Conservation (phyloP, 2,329 filamentous ascomycete genomes). For the Sphaerostilbella broomeana region DNA sequence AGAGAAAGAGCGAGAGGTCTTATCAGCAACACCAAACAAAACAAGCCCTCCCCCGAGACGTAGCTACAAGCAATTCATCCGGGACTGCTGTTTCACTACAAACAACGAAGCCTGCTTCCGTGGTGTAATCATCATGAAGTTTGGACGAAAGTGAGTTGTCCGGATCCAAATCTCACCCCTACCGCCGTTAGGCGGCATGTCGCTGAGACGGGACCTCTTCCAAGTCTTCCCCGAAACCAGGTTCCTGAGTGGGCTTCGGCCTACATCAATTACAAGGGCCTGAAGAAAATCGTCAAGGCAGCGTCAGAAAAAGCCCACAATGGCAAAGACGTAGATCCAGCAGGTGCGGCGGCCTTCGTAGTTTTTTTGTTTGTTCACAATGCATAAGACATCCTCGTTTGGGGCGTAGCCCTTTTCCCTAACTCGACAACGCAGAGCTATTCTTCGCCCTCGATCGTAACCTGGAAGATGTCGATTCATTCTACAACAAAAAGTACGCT, state of each 20-base stretch:
- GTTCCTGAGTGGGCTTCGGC: conserved; percentile 79
- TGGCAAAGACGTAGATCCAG: conserved; percentile 76
- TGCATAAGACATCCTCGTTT: conserved; percentile 3
- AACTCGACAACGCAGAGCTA: conserved; percentile 61
- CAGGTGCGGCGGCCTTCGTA: conserved; percentile 59
- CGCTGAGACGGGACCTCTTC: conserved; percentile 14
- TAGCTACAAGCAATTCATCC: too few species aligned
- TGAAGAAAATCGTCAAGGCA: conserved; percentile 93
- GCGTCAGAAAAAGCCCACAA: conserved; percentile 58
- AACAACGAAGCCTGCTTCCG: too few species aligned
- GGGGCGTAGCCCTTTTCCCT: conserved; percentile 21
- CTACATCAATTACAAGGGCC: conserved; percentile 83
- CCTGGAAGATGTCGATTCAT: conserved; percentile 90
- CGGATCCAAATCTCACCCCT: background rate
- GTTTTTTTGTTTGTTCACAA: conserved; percentile 3
- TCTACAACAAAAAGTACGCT: conserved; percentile 93
- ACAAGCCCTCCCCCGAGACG: too few species aligned
- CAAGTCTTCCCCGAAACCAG: conserved; percentile 68
- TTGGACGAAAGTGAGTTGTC: conserved; percentile 51
- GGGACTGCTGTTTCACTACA: too few species aligned
- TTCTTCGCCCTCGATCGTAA: conserved; percentile 96
- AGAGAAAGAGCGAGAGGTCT: too few species aligned
- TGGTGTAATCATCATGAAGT: conserved; percentile 49
- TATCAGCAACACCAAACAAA: too few species aligned
- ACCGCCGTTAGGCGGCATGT: conserved; percentile 8